phyloP scores from a whole-genome alignment of 495 filamentous ascomycete species.

The Hyaloscypha hepaticicola region DNA sequence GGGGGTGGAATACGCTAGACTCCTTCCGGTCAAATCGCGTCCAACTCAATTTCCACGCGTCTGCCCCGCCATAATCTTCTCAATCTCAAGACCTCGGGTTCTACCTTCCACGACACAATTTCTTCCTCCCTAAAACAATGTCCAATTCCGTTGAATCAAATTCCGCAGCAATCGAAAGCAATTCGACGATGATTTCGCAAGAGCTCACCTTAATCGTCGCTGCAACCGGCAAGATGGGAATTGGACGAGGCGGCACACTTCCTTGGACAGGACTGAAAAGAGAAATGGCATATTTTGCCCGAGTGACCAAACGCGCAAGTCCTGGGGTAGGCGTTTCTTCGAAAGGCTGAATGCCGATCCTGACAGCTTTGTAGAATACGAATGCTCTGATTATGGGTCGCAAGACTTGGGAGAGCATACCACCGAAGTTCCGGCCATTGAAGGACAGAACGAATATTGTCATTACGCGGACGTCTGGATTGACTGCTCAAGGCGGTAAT shows the following conservation, averaged over 20 bases:
- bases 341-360: neutral
- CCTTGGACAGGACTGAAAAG: constrained; percentile 86
- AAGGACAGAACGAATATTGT: constrained; percentile 76
- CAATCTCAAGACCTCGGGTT: neutral
- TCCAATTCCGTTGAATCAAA: neutral
- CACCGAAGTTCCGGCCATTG: constrained; percentile 72
- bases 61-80: neutral
- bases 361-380: constrained; percentile 16
- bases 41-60: neutral
- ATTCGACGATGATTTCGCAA: constrained; percentile 38
- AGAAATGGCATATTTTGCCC: constrained; percentile 94
- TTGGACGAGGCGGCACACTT: constrained; percentile 74
- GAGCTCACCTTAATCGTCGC: constrained; percentile 75
- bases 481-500: constrained; percentile 28
- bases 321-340: constrained; percentile 3
- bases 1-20: neutral
- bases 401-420: constrained; percentile 91
- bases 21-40: neutral
- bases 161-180: neutral
- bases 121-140: neutral
- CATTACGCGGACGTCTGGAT: constrained; percentile 49
- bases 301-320: constrained; percentile 57
- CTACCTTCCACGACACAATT: neutral
- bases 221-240: constrained; percentile 76
- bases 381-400: constrained; percentile 97